These are phyloP conservation scores for Brassica balearica DNA, from an alignment of 441 rosid species.

Conservation along the genomic window DNA sequence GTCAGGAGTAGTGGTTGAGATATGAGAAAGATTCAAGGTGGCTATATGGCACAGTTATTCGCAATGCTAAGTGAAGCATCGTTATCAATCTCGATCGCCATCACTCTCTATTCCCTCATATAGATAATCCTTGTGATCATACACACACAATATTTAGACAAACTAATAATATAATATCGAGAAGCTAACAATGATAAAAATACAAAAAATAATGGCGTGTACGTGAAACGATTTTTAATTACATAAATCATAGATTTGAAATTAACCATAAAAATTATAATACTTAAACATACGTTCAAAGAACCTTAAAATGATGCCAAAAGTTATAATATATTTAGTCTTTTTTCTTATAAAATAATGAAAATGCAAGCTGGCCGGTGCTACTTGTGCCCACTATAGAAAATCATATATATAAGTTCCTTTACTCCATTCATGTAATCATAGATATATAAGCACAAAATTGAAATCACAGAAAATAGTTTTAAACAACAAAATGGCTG, in stretches of 20 bases:
- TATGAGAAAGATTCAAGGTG: constrained; percentile 40
- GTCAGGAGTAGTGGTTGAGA: constrained; percentile 37
- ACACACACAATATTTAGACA: constrained; percentile 14
- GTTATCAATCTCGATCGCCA: constrained; percentile 33
- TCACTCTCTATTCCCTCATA: constrained; percentile 37
- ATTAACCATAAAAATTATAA: not conserved
- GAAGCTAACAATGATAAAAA: constrained; percentile 18
- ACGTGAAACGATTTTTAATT: not conserved
- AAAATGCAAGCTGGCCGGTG: constrained; percentile 45
- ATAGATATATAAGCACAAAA: constrained; percentile 4
- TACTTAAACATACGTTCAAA: constrained; percentile 5
- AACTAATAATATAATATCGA: not conserved
- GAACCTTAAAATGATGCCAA: constrained; percentile 30
- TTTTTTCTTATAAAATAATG: constrained; percentile 3
- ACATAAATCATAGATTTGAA: not conserved
- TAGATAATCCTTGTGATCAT: constrained; percentile 24
- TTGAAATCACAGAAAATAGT: not conserved
- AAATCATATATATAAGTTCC: constrained; percentile 25
- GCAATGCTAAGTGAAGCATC: constrained; percentile 40
- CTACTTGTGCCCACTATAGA: constrained; percentile 32
- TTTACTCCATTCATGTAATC: constrained; percentile 4
- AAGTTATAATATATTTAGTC: constrained; percentile 22
- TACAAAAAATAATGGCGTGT: not conserved
- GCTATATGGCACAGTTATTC: constrained; percentile 41
- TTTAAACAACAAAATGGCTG: constrained; percentile 17